Base-by-base conservation (phyloP, 1,139 yeast species). In the Saccharomyces hybrid region DNA sequence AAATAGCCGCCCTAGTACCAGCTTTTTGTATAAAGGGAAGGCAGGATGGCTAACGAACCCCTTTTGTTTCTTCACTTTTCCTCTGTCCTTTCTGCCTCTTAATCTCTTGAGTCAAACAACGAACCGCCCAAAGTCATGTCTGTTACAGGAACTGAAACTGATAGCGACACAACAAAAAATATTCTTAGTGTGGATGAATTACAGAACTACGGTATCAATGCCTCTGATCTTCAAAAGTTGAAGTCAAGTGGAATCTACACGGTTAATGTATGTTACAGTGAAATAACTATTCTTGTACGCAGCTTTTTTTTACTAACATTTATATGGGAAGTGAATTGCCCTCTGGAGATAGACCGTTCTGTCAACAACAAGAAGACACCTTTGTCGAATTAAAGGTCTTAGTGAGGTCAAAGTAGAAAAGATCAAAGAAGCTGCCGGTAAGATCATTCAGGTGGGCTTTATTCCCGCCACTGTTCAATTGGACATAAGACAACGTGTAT, bases 391-490 rank as follows among this genome's bases (percentile, higher is more conserved):
- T 50, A 79, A 78, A 60, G 84, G 84, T 0, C 64, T 81, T 46
- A 77, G 83, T 61, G 85, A 79, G 58, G 76, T 77, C 14, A 82
- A 82, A 61, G 84, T 81, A 11, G 85, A 81, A 48, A 82, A 81
- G 64, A 79, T 82, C 55, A 82, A 82, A 62, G 85, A 82, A 57
- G 84, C 84, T 1, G 83, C 84, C 0, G 73, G 76, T 13, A 81
- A 80, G 59, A 64, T 82, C 20, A 67, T 79, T 56, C 70, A 71
- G 41, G 71, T 75, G 49, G 84, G 84, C 0, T 81, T 81, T 56
- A 76, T 80, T 28, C 75, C 83, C 1, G 85, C 83, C 0, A 72
- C 79, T 2, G 70, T 74, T 27, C 83, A 80, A 57, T 75, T 80
- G 2, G 80, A 76, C 55, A 64, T 77, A 6, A 70, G 85, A 57